phyloP scores from a whole-genome alignment of 306 rosid species.

The Vachellia collinsii region DNA sequence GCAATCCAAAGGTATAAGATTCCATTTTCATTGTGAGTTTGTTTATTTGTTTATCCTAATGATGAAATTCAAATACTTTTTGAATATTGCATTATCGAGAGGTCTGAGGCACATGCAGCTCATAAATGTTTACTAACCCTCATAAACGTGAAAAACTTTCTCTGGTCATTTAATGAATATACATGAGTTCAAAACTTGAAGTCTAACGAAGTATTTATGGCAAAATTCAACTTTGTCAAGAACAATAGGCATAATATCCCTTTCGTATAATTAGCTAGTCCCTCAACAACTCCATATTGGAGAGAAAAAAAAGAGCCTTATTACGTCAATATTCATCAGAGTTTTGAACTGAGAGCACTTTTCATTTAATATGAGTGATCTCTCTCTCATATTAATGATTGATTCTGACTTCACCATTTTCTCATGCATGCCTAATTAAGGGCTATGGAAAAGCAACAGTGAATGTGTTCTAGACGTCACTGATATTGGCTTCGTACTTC shows the following conservation, averaged over 20 bases:
- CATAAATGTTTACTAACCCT: slow-evolving; percentile 57
- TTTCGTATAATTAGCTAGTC: background rate
- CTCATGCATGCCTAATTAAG: background rate
- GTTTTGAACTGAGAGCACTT: slow-evolving; percentile 20
- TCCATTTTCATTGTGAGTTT: background rate
- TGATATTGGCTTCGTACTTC: background rate
- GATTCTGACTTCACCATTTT: background rate
- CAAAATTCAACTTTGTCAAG: slow-evolving; percentile 32
- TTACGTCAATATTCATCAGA: background rate
- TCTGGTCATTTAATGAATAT: slow-evolving; percentile 40
- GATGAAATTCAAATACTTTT: background rate
- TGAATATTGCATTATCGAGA: slow-evolving; percentile 27
- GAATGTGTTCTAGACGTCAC: background rate
- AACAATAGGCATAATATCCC: slow-evolving; percentile 19
- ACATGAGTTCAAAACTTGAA: slow-evolving; percentile 37
- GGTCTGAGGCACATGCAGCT: slow-evolving; percentile 67
- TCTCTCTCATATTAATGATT: slow-evolving; percentile 9
- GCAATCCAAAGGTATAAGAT: background rate
- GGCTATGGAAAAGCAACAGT: background rate
- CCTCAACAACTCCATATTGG: slow-evolving; percentile 11
- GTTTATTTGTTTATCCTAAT: background rate
- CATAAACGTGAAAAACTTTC: slow-evolving; percentile 16
- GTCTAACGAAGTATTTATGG: slow-evolving; percentile 34
- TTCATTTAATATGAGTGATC: background rate
- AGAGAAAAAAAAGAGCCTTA: too few relatives aligned